These are phyloP conservation scores for Rhynchosporium secalis DNA, from an alignment of 2,329 filamentous ascomycete species.

Conservation along the genomic window DNA sequence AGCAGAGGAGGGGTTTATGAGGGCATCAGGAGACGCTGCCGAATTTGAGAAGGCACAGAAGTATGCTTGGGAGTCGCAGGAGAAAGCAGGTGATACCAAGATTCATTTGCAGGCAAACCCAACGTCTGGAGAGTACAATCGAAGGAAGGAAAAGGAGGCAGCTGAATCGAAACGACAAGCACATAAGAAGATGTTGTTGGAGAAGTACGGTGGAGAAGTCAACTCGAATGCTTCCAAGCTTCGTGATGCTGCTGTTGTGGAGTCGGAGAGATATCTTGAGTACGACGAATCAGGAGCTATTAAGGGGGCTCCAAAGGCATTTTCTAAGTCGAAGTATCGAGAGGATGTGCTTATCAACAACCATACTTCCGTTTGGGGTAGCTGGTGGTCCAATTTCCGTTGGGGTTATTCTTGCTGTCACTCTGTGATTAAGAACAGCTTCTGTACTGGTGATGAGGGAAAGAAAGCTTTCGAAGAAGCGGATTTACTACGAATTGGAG, in stretches of 20 bases:
- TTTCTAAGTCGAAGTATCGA: slow-evolving; percentile 84
- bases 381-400: slow-evolving; percentile 93
- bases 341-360: slow-evolving; percentile 90
- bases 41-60: slow-evolving; percentile 88
- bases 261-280: slow-evolving; percentile 86
- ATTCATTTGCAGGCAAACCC: slow-evolving; percentile 95
- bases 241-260: slow-evolving; percentile 67
- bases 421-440: slow-evolving; percentile 91
- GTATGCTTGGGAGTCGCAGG: slow-evolving; percentile 95
- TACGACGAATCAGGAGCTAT: slow-evolving; percentile 89
- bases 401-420: slow-evolving; percentile 98
- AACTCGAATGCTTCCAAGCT: slow-evolving; percentile 59
- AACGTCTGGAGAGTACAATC: slow-evolving; percentile 81
- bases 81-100: slow-evolving; percentile 73
- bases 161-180: slow-evolving; percentile 67
- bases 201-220: slow-evolving; percentile 78
- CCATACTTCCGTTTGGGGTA: slow-evolving; percentile 90
- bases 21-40: slow-evolving; percentile 83
- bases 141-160: slow-evolving; percentile 78
- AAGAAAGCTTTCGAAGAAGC: slow-evolving; percentile 78
- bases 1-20: slow-evolving; percentile 90
- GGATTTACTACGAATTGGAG: slow-evolving; percentile 56
- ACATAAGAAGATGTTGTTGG: slow-evolving; percentile 68
- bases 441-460: slow-evolving; percentile 91
- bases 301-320: slow-evolving; percentile 78